phyloP scores from a whole-genome alignment of 768 basidiomycete genomes.

The Hemileccinum rubropunctum region DNA sequence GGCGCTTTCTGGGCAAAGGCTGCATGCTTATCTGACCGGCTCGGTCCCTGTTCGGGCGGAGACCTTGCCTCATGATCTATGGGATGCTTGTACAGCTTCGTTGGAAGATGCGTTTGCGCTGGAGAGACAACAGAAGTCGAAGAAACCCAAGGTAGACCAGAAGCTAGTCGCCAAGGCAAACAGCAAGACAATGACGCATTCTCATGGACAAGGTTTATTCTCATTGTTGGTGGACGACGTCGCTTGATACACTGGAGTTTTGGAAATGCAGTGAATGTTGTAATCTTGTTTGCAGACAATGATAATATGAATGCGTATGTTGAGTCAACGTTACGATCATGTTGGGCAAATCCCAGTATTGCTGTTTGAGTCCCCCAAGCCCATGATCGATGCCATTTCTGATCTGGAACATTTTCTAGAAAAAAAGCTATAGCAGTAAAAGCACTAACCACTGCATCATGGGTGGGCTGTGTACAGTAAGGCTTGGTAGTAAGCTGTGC shows the following conservation, averaged over 20 bases:
- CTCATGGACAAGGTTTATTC: constrained; percentile 30
- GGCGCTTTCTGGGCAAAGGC: constrained; percentile 54
- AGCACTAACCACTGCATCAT: too few species aligned
- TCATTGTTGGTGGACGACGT: constrained; percentile 41
- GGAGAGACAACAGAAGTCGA: constrained; percentile 46
- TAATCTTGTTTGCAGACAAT: neutral
- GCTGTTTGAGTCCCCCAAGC: too few species aligned
- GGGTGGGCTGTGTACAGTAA: too few species aligned
- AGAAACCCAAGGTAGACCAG: constrained; percentile 28
- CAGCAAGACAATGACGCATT: constrained; percentile 12
- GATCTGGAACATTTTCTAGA: too few species aligned
- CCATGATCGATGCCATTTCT: too few species aligned
- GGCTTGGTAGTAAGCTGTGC: too few species aligned
- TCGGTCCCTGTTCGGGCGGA: constrained; percentile 17
- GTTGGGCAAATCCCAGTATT: too few species aligned
- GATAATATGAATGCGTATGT: too few species aligned
- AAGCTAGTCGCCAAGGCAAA: constrained; percentile 20
- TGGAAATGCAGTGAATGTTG: neutral
- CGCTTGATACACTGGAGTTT: constrained; percentile 22
- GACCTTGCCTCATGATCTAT: constrained; percentile 35
- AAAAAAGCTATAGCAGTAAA: too few species aligned
- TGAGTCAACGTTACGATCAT: too few species aligned
- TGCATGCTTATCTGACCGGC: constrained; percentile 53
- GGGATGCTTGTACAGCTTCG: constrained; percentile 46
- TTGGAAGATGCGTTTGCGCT: constrained; percentile 48